These are phyloP conservation scores for Termitomyces sp. DNA, from an alignment of 768 basidiomycete genomes.

Conservation along the genomic window DNA sequence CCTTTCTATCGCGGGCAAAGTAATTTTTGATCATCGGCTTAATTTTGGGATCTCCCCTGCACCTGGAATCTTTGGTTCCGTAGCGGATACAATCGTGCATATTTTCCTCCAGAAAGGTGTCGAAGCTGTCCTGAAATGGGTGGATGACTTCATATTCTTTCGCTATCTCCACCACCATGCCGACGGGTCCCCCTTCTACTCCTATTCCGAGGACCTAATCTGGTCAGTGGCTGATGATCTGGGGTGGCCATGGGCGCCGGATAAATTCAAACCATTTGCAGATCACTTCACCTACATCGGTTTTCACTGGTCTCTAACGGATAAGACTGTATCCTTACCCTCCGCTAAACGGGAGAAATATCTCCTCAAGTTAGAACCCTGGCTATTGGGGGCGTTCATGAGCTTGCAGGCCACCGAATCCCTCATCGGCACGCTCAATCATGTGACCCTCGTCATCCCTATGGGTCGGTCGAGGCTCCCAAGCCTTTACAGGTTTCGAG, in stretches of 20 bases:
- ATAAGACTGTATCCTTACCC: no score
- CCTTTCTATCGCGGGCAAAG: background rate
- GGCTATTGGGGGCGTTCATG: no score
- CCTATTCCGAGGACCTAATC: background rate
- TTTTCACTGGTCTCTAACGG: no score
- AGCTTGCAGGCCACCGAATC: no score
- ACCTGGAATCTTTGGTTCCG: no score
- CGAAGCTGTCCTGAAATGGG: background rate
- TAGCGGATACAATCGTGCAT: background rate
- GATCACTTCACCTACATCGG: background rate
- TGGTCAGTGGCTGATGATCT: background rate
- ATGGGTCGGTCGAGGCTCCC: no score
- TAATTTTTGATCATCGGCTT: background rate
- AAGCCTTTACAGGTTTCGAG: no score
- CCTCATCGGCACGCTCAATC: no score
- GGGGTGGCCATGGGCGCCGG: background rate
- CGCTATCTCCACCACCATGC: background rate
- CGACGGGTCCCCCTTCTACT: background rate
- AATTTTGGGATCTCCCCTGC: background rate
- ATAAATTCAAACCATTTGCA: background rate
- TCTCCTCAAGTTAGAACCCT: no score
- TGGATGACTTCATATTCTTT: background rate
- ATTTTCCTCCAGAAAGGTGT: background rate
- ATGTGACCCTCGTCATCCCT: no score
- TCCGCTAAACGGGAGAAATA: no score